Conservation (phyloP, 129 eudicot species). For the Pittosporum tobira region DNA sequence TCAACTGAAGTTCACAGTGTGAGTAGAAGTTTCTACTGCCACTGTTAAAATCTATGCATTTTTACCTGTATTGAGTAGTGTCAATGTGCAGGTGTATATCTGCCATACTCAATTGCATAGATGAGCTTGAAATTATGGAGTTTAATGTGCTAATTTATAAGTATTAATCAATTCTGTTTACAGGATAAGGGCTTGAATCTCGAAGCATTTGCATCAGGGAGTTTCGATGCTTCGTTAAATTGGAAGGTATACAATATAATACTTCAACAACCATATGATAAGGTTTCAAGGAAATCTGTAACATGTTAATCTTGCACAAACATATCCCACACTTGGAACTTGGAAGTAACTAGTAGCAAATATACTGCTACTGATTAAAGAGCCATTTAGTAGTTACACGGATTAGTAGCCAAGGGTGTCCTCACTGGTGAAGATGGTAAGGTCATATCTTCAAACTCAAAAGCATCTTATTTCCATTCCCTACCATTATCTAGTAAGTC, state of each 20-base stretch:
- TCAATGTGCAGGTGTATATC: not conserved
- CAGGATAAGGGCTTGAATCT: conserved; percentile 70
- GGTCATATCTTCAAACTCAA: not conserved
- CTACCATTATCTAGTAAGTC: not conserved
- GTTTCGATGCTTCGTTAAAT: conserved; percentile 53
- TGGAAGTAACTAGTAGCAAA: not conserved
- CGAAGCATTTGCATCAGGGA: conserved; percentile 51
- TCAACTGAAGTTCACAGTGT: conserved; percentile 50
- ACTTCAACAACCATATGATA: not conserved
- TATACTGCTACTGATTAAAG: not conserved
- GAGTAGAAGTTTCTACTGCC: conserved; percentile 28
- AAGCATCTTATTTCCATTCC: not conserved
- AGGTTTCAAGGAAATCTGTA: not conserved
- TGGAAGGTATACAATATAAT: conserved; percentile 55
- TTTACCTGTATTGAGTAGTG: not conserved
- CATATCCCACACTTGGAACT: not conserved
- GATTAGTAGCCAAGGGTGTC: conserved; percentile 38
- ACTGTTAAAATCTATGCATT: not conserved
- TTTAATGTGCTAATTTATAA: not conserved
- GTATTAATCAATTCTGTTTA: not conserved
- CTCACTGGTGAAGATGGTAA: conserved; percentile 80
- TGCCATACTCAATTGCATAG: not conserved
- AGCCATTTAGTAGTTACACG: not conserved
- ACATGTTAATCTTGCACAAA: not conserved
- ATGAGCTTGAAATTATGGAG: not conserved